Percentiles rank a stretch among this genome's conserved stretches.
phyloP scores from a whole-genome alignment of 2,329 filamentous ascomycete species.

The Cryphonectria naterciae region DNA sequence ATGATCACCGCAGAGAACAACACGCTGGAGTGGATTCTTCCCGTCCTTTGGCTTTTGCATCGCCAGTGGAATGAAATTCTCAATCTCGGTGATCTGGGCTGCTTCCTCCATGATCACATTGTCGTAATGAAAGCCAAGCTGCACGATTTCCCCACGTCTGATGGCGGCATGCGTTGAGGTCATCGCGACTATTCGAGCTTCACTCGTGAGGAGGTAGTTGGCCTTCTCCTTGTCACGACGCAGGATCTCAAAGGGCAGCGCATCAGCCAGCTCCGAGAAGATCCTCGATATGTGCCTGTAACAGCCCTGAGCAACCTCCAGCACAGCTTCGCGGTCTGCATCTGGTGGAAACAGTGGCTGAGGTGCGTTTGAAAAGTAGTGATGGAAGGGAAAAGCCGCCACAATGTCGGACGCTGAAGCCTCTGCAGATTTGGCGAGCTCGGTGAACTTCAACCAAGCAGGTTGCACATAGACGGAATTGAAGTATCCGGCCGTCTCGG shows the following conservation, averaged over 20 bases:
- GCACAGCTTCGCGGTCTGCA: slow-evolving; percentile 64
- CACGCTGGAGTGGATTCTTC: slow-evolving; percentile 77
- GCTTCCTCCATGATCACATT: slow-evolving; percentile 99
- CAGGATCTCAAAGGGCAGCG: slow-evolving; percentile 92
- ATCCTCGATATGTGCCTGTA: slow-evolving; percentile 87
- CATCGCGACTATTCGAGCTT: slow-evolving; percentile 98
- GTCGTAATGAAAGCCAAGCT: slow-evolving; percentile 94
- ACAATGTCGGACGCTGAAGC: slow-evolving; percentile 66
- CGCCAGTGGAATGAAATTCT: slow-evolving; percentile 94
- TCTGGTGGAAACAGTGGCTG: slow-evolving; percentile 78
- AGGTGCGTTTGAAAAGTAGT: slow-evolving; percentile 85
- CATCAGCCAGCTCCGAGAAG: slow-evolving; percentile 90
- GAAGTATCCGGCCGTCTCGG: slow-evolving; percentile 97
- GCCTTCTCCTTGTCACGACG: slow-evolving; percentile 88
- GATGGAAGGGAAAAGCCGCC: slow-evolving; percentile 81
- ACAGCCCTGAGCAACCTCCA: slow-evolving; percentile 83
- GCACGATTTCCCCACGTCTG: slow-evolving; percentile 84
- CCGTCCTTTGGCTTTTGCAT: slow-evolving; percentile 80
- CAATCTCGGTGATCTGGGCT: slow-evolving; percentile 95
- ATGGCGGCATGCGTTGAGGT: slow-evolving; percentile 98
- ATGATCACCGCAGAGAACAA: slow-evolving; percentile 94
- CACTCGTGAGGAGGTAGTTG: slow-evolving; percentile 92
- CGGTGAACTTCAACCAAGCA: slow-evolving; percentile 84
- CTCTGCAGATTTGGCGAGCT: slow-evolving; percentile 60
- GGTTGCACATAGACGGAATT: slow-evolving; percentile 89